These are phyloP conservation scores for Erodium chrysanthum DNA, from an alignment of 441 rosid genomes.

Conservation along the genomic window DNA sequence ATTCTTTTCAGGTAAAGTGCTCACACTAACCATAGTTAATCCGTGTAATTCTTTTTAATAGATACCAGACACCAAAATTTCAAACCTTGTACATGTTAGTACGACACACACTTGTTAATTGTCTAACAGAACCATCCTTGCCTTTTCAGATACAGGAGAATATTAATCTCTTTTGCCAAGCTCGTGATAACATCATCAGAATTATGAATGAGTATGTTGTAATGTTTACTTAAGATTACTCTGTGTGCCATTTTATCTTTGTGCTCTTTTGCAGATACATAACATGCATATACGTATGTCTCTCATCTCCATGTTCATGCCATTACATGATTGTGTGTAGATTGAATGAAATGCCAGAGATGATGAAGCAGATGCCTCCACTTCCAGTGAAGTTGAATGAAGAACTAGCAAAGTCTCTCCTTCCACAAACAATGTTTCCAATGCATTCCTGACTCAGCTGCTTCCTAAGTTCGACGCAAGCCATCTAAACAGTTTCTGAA, in stretches of 20 bases:
- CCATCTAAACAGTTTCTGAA: neutral
- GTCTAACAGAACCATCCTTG: neutral
- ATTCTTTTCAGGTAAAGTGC: neutral
- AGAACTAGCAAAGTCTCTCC: slow-evolving; percentile 29
- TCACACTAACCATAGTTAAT: neutral
- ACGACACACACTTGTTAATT: neutral
- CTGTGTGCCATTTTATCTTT: no score
- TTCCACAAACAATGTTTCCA: slow-evolving; percentile 18
- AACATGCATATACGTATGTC: no score
- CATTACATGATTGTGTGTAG: slow-evolving; percentile 23
- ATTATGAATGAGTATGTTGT: slow-evolving; percentile 39
- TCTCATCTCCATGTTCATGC: no score
- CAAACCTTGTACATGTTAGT: neutral
- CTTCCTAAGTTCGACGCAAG: neutral
- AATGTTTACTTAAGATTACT: neutral
- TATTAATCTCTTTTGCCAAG: slow-evolving; percentile 31
- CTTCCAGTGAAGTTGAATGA: slow-evolving; percentile 34
- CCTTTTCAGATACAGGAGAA: slow-evolving; percentile 42
- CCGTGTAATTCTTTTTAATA: neutral
- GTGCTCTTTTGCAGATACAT: no score
- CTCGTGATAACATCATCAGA: slow-evolving; percentile 31
- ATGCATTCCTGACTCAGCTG: neutral
- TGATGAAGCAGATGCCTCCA: slow-evolving; percentile 48
- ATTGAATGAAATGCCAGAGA: slow-evolving; percentile 31
- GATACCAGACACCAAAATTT: neutral